These are phyloP conservation scores for Solidago caesia DNA, from an alignment of 129 eudicot genomes.

Conservation along the genomic window DNA sequence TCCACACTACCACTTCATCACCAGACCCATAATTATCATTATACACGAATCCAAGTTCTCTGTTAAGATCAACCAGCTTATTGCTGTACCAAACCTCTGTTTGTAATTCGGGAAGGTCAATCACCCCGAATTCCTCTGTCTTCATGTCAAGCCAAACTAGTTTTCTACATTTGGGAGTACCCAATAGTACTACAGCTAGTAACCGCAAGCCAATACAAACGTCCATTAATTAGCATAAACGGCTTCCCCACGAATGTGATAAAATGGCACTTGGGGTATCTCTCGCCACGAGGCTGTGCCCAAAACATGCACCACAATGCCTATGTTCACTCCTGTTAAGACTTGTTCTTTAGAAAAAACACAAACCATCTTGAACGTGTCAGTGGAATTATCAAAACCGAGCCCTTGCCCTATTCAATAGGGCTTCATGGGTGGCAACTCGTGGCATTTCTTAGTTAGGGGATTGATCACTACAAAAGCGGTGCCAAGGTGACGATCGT, in stretches of 20 bases:
- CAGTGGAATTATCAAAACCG: conserved; percentile 12
- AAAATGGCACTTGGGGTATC: conserved; percentile 1
- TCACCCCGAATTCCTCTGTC: conserved; percentile 8
- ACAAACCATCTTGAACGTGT: conserved; percentile 8
- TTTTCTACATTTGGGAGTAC: too few relatives aligned
- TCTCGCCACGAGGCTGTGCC: not conserved
- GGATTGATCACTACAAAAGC: conserved; percentile 2
- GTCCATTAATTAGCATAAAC: not conserved
- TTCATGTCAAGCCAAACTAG: conserved; percentile 1
- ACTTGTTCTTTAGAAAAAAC: too few relatives aligned
- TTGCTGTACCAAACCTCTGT: not conserved
- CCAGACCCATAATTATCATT: not conserved
- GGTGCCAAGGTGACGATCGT: not conserved
- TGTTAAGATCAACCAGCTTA: conserved; percentile 2
- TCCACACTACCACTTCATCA: not conserved
- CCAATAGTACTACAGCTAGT: too few relatives aligned
- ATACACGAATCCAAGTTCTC: conserved; percentile 13
- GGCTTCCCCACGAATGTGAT: not conserved
- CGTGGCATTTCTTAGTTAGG: not conserved
- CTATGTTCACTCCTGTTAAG: too few relatives aligned
- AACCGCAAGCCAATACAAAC: too few relatives aligned
- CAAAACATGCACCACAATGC: conserved; percentile 15
- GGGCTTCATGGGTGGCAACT: not conserved
- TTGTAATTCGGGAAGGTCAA: not conserved
- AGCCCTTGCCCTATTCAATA: not conserved